Percentiles rank a stretch among this genome's conserved stretches.
phyloP scores from a whole-genome alignment of 2,329 filamentous ascomycete species.

The Aspergillus brunneoviolaceus region DNA sequence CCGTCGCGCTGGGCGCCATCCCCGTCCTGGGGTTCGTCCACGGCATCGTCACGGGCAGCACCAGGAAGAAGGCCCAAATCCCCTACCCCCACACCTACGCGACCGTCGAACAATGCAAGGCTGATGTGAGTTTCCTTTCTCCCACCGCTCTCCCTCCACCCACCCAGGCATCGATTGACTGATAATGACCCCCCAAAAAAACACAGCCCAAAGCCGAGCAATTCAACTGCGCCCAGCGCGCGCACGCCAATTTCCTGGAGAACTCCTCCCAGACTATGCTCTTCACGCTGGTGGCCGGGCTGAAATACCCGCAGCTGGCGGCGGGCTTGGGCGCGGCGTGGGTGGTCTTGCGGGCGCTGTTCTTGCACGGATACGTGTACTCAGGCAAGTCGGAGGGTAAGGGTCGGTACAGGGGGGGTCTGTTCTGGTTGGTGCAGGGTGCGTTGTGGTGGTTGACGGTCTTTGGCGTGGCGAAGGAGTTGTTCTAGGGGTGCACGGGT shows the following conservation, averaged over 20 bases:
- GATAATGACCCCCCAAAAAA: too few relatives aligned
- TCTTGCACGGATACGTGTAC: conserved; percentile 49
- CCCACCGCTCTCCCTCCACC: not conserved
- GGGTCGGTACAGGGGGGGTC: conserved; percentile 35
- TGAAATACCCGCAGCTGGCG: conserved; percentile 53
- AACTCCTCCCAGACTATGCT: conserved; percentile 54
- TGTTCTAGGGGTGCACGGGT: conserved; percentile 23
- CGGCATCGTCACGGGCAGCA: conserved; percentile 44
- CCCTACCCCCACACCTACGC: conserved; percentile 61
- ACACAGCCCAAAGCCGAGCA: conserved; percentile 43
- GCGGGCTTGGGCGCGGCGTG: conserved; percentile 51
- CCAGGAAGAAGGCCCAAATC: conserved; percentile 55
- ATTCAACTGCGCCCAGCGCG: conserved; percentile 57
- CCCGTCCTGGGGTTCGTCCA: conserved; percentile 55
- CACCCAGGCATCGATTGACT: not conserved
- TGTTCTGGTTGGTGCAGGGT: conserved; percentile 43
- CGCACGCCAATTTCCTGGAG: conserved; percentile 61
- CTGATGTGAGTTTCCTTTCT: conserved; percentile 36
- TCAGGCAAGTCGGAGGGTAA: conserved; percentile 39
- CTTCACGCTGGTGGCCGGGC: conserved; percentile 54
- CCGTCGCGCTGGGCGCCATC: conserved; percentile 55
- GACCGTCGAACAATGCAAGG: conserved; percentile 53
- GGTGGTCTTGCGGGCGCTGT: conserved; percentile 52
- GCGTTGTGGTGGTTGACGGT: conserved; percentile 41
- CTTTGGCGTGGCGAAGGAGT: conserved; percentile 36